phyloP scores from a whole-genome alignment of 1,284 basidiomycete genomes.

The Puccinia triticina region DNA sequence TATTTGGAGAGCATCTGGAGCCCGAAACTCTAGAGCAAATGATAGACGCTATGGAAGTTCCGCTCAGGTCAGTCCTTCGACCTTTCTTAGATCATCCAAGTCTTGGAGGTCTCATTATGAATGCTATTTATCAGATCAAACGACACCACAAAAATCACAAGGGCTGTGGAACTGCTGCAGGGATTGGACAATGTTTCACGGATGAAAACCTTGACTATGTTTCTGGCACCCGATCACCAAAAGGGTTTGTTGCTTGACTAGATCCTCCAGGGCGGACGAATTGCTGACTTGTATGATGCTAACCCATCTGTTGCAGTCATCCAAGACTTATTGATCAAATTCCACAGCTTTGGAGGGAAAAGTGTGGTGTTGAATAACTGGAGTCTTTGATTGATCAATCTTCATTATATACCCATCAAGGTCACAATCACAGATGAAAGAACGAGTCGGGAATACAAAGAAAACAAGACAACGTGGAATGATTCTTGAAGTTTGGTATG shows the following conservation, averaged over 20 bases:
- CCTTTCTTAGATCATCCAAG: not conserved
- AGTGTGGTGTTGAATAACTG: constrained; percentile 15
- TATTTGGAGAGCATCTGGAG: constrained; percentile 40
- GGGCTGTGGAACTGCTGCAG: constrained; percentile 2
- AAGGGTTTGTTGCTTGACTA: not conserved
- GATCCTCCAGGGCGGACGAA: not conserved
- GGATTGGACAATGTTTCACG: constrained; percentile 24
- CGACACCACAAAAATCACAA: not conserved
- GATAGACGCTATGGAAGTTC: constrained; percentile 13
- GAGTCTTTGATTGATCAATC: not conserved
- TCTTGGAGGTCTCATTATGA: not conserved
- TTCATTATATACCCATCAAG: not conserved
- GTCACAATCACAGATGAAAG: not conserved
- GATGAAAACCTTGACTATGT: constrained; percentile 30
- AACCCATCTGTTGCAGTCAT: constrained; percentile 6
- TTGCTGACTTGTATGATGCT: not conserved
- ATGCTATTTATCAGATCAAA: not conserved
- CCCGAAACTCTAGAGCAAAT: constrained; percentile 31
- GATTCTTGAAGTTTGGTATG: not conserved
- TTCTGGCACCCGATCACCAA: constrained; percentile 17
- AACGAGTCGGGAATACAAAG: not conserved
- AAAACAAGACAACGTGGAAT: not conserved
- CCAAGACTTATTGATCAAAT: constrained; percentile 6
- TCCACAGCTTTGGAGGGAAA: not conserved
- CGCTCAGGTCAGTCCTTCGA: not conserved